These are phyloP conservation scores for Xylaria sp. DNA, from an alignment of 2,329 filamentous ascomycete species.

Conservation along the genomic window DNA sequence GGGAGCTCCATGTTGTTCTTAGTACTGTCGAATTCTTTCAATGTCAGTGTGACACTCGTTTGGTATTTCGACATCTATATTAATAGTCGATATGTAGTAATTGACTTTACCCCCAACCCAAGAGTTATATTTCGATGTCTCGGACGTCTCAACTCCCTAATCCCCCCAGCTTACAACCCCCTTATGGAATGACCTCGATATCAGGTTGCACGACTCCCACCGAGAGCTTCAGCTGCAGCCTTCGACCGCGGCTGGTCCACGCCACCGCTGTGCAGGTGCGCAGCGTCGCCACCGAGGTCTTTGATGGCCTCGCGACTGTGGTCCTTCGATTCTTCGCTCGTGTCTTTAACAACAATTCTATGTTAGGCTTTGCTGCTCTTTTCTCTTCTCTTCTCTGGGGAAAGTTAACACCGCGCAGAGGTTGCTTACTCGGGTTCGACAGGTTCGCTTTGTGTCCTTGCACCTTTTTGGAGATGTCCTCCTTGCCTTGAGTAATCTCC, in stretches of 20 bases:
- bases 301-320: conserved; percentile 56
- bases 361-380: conserved; percentile 11
- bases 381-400: not conserved
- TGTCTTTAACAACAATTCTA: conserved; percentile 48
- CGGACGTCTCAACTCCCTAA: not conserved
- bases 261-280: conserved; percentile 58
- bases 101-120: too few relatives aligned
- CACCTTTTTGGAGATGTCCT: conserved; percentile 44
- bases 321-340: conserved; percentile 58
- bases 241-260: conserved; percentile 56
- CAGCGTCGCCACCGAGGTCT: conserved; percentile 56
- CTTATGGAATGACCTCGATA: not conserved
- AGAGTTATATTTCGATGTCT: not conserved
- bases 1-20: too few relatives aligned
- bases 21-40: too few relatives aligned
- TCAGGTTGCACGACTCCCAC: conserved; percentile 52
- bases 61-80: too few relatives aligned
- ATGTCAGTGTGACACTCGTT: too few relatives aligned
- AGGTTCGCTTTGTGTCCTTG: conserved; percentile 60
- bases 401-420: not conserved
- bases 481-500: conserved; percentile 51
- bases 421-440: conserved; percentile 57
- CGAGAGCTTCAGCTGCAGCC: conserved; percentile 54
- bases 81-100: too few relatives aligned
- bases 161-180: not conserved